Base-by-base conservation (phyloP, 2,329 filamentous ascomycete genomes). In the Colletotrichum higginsianum region DNA sequence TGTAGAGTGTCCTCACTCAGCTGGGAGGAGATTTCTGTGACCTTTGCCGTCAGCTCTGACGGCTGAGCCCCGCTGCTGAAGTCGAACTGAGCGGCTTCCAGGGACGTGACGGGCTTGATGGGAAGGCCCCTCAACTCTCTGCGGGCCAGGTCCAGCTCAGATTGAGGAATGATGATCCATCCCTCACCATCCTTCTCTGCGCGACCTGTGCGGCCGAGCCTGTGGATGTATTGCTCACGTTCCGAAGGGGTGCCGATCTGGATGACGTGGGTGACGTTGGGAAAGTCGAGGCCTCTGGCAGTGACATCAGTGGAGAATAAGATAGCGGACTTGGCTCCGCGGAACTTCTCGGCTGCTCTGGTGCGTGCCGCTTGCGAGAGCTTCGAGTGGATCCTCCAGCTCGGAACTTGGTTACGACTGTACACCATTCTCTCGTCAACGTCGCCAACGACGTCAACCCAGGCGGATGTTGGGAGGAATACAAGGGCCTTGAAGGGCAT, bases 401-500 rank as follows among this genome's bases (percentile, higher is more conserved):
- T 75, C 12, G 75, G 74, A 61, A 90, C 83, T 42, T 85, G 84
- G 55, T 81, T 80, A 77, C 95, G 47, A 9, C 40, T 18, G 13
- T 4, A 6, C 42, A 71, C 71, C 40, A 67, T 42, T 5, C 44
- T 44, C 18, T 60, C 40, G 26, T 75, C 89, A 26, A 92, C 82
- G 18, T 87, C 84, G 23, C 87, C 84, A 26, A 90, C 90, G 58
- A 95, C 84, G 68, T 91, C 86, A 55, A 95, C 93, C 74, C 93
- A 87, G 30, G 89, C 88, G 0, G 93, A 97, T 26, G 93, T 94
- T 77, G 93, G 93, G 80, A 96, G 92, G 84, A 98, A 99, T 52
- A 98, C 85, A 72, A 99, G 97, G n/a, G 94, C 94, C 87, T 99
- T 99, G 89, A 98, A 98, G 0, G 94, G 93, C 18, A 81, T 81